Base-by-base conservation (phyloP, 140 eudicot species). In the Erigeron philadelphicus region DNA sequence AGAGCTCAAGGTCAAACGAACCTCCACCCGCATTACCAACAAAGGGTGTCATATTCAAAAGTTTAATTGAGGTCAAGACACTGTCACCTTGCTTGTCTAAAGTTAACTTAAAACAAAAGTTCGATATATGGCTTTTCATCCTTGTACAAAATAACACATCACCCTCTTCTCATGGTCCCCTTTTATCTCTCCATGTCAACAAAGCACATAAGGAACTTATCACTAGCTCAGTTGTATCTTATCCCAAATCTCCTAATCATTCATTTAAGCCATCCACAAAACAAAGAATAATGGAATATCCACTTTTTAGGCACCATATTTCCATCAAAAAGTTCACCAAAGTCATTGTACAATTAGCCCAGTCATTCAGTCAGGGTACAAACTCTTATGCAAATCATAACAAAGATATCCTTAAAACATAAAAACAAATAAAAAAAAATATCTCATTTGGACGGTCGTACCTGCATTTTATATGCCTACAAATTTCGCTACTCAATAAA, bases 181-280 rank as follows among this genome's bases (percentile, higher is more conserved):
- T 61, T 47, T 59, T 68, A 76, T 75, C 75, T 40, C 56, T 75
- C 75, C 75, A 68, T 76, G 71, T 49, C 70, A 68, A 60, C 58
- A 68, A 76, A 60, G 75, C 75, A 68, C 68, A 40, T 31, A 49
- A 50, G 31, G 13, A 64, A 73, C 42, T 19, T 12, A 50, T 61
- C 45, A 66, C 49, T 43, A 42, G 38, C 61, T 66, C 15, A 9
- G 1, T 66, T 46, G 45, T 13, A 61, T 47, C 15, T 44, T 48
- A 67, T 75, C 73, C 60, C 7, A 56, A 44, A 31, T 35, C 67
- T 3, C 12, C 66, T 45, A 38, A 25, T 19, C 41, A 64, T 31
- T 54, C 5, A 47, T 58, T 71, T 23, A 44, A 58, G 11, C 23
- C 66, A 58, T 70, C 38, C 64, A 70, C 56, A 23, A 10, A 66